Evolutionary conservation across 2,329 filamentous ascomycete species (phyloP), one percentile per base, ranked within the genome.

Genomic region (Sarocladiaceae sp.): DNA sequence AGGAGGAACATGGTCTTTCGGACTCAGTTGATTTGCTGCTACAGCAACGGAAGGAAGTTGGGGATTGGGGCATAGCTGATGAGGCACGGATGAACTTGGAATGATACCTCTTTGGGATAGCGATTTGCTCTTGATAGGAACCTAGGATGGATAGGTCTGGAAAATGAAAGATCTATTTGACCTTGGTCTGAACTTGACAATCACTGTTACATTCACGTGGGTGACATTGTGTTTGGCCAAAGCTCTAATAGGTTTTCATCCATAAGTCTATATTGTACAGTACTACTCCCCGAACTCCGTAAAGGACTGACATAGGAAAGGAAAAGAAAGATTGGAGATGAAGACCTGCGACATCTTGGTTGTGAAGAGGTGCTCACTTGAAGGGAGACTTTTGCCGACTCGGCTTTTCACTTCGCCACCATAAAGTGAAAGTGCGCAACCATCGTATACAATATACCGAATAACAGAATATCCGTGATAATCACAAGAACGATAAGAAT

Each of bases 71-170:
- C 0, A 79, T 95, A 48, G 88, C 88, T 1, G 91, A 96, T 64
- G 90, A 96, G 63, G 83, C 87, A 22, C 78, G 86, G 61, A 94
- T 96, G 87, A 87, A 84, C 28, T 71, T 96, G 58, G 90, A 93
- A 67, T 93, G 66, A 61, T 48, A 46, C 22, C 22, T 13, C 17
- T 11, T 20, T 25, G 44, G n/a, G 17, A 31, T 33, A 48, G 44
- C 44, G 25, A 7, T 33, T 18, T 15, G 15, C 15, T 33, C 15
- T 33, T 8, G 29, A 33, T 10, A 10, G 15, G 10, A 33, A 33
- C 10, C 29, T 8, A 33, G 29, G n/a, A n/a, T n/a, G n/a, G n/a
- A n/a, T n/a, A n/a, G n/a, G n/a, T n/a, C n/a, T n/a, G n/a, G n/a
- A n/a, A n/a, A n/a, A n/a, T n/a, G n/a, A n/a, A n/a, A n/a, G n/a